phyloP scores from a whole-genome alignment of 1,284 basidiomycete genomes.

The Ustilago hordei region DNA sequence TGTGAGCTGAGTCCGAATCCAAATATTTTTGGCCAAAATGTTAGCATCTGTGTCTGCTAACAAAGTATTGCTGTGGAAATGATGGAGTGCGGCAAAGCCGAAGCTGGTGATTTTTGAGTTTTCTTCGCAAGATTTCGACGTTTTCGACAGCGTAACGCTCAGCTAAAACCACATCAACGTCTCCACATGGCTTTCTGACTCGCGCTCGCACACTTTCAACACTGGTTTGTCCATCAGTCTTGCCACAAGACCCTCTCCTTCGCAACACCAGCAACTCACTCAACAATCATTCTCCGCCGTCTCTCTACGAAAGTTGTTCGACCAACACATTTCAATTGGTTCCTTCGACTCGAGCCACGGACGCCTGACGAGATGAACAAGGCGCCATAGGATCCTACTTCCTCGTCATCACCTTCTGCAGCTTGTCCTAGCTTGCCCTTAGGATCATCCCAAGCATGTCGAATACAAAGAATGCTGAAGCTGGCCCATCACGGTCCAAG shows the following conservation, averaged over 20 bases:
- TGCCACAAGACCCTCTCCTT: not conserved
- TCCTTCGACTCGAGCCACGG: not conserved
- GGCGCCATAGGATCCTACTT: not conserved
- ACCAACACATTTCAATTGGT: not conserved
- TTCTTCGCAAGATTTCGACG: conserved; percentile 32
- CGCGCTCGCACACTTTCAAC: conserved; percentile 1
- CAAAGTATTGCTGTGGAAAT: not conserved
- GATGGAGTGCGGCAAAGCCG: conserved; percentile 24
- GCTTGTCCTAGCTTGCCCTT: not conserved
- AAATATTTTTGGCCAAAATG: not conserved
- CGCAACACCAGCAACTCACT: not conserved
- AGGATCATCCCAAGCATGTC: conserved; percentile 10
- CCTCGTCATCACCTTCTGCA: not conserved
- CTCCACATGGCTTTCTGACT: conserved; percentile 28
- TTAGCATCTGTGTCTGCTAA: not conserved
- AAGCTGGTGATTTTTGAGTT: conserved; percentile 11
- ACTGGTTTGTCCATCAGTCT: not conserved
- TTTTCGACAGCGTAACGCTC: not conserved
- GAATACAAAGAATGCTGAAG: conserved; percentile 16
- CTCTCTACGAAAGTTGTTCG: not conserved
- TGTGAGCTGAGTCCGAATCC: conserved; percentile 6
- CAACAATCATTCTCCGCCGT: not conserved
- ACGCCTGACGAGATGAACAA: not conserved
- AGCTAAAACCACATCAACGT: not conserved
- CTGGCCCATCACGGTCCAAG: conserved; percentile 20